phyloP scores from a whole-genome alignment of 768 basidiomycete species.

The Chalciporus chontae region DNA sequence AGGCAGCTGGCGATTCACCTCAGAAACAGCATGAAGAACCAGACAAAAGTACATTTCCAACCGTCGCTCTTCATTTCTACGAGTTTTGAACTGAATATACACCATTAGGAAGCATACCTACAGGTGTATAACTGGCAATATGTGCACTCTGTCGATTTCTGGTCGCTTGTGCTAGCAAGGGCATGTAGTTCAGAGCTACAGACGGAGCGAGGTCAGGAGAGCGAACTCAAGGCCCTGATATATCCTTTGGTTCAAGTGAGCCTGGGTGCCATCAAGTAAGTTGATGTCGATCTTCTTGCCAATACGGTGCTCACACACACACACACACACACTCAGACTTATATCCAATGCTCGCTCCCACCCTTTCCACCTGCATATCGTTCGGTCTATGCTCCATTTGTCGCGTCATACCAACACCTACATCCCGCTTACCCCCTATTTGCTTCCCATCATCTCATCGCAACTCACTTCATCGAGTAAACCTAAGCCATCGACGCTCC shows the following conservation, averaged over 20 bases:
- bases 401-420: constrained; percentile 80
- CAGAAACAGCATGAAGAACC: constrained; percentile 85
- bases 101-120: constrained; percentile 76
- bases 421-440: constrained; percentile 81
- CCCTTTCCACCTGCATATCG: constrained; percentile 91
- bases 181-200: constrained; percentile 67
- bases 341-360: constrained; percentile 88
- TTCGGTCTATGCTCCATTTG: constrained; percentile 84
- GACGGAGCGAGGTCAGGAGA: constrained; percentile 53
- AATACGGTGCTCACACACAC: neutral
- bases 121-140: constrained; percentile 99
- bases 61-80: neutral
- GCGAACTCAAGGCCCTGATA: constrained; percentile 81
- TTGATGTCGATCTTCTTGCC: constrained; percentile 6
- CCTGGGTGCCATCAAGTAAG: constrained; percentile 88
- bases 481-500: constrained; percentile 80
- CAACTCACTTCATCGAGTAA: constrained; percentile 64
- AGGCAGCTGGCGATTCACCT: constrained; percentile 92
- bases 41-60: constrained; percentile 60
- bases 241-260: constrained; percentile 96
- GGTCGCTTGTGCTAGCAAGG: constrained; percentile 82
- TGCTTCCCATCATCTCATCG: constrained; percentile 82
- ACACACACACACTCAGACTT: constrained; percentile 49
- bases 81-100: constrained; percentile 5
- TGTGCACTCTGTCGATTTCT: constrained; percentile 94